phyloP scores from a whole-genome alignment of 352 stramenopile species.

The Phytophthora colocasiae region DNA sequence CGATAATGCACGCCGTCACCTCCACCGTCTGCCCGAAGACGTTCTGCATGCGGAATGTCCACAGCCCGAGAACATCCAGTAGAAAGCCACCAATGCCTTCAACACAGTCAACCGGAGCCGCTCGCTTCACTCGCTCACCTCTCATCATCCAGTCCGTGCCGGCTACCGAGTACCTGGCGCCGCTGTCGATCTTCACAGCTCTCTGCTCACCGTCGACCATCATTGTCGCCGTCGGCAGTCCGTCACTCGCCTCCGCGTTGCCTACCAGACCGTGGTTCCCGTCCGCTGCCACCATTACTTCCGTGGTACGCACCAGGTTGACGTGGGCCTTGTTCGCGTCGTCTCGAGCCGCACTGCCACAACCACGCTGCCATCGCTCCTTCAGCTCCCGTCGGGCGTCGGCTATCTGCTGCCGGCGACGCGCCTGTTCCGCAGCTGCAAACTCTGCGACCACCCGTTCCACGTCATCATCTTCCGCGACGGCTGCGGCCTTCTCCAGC shows the following conservation, averaged over 20 bases:
- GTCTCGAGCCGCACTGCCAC: too few relatives aligned
- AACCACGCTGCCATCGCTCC: too few relatives aligned
- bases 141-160: not conserved
- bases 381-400: too few relatives aligned
- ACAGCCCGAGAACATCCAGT: not conserved
- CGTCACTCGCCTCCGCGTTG: too few relatives aligned
- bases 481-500: too few relatives aligned
- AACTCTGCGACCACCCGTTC: too few relatives aligned
- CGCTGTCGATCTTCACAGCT: not conserved
- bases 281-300: too few relatives aligned
- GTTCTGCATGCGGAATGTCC: not conserved
- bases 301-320: too few relatives aligned
- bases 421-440: too few relatives aligned
- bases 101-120: not conserved
- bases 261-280: not conserved
- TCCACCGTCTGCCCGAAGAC: not conserved
- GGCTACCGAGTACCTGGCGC: not conserved
- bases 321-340: too few relatives aligned
- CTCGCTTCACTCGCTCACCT: not conserved
- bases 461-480: too few relatives aligned
- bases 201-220: not conserved
- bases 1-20: not conserved
- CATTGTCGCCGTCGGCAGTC: not conserved
- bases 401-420: too few relatives aligned
- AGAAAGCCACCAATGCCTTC: not conserved